Conservation (phyloP, 371 early-diverging fungal genomes). For the Mortierella polycephala region DNA sequence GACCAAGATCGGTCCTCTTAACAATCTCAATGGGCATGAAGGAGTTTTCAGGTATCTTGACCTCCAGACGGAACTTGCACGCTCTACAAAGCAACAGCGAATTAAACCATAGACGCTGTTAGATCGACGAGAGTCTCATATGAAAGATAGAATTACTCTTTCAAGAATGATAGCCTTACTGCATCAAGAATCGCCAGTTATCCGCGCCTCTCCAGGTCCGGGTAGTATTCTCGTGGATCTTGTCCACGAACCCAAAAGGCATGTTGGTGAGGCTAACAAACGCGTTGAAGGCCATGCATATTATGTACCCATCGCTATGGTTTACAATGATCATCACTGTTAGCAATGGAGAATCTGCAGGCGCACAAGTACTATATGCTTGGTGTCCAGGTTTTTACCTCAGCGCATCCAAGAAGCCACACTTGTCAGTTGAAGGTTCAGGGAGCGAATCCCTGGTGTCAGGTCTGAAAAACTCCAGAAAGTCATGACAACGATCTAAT, state of each 20-base stretch:
- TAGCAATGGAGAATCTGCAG: not conserved
- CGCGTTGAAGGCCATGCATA: conserved; percentile 67
- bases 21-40: conserved; percentile 69
- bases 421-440: conserved; percentile 21
- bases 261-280: conserved; percentile 66
- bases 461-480: conserved; percentile 46
- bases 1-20: conserved; percentile 63
- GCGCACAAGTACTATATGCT: not conserved
- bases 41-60: conserved; percentile 54
- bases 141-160: not conserved
- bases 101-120: not conserved
- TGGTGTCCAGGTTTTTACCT: conserved; percentile 12
- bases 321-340: too few species aligned
- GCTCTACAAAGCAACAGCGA: conserved; percentile 54
- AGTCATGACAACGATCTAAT: conserved; percentile 45
- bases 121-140: not conserved
- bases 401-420: conserved; percentile 31
- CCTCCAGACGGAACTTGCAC: conserved; percentile 70
- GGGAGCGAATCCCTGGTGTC: conserved; percentile 25
- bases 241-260: conserved; percentile 71
- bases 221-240: conserved; percentile 66
- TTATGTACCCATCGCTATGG: conserved; percentile 63
- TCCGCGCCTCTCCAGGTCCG: conserved; percentile 73
- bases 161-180: conserved; percentile 56
- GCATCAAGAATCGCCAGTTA: conserved; percentile 70